Conservation (phyloP, 1,139 yeast genomes). For the Waltiozyma sp. region DNA sequence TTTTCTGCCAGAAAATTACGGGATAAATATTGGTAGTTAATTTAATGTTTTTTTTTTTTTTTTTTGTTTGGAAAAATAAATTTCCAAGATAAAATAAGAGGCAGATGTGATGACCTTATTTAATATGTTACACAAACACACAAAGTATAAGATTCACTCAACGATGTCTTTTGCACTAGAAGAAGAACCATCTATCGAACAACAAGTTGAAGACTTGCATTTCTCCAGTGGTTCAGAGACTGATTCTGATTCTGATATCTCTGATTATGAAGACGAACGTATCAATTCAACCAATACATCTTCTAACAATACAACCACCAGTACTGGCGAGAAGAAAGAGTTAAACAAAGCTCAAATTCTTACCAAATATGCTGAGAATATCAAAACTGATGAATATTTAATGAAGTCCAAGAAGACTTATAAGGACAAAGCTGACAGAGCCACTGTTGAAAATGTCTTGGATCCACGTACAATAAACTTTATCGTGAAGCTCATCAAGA, state of each 20-base stretch:
- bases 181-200: constrained; percentile 3
- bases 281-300: constrained; percentile 1
- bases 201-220: constrained; percentile 1
- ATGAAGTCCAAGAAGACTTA: constrained; percentile 47
- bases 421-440: constrained; percentile 83
- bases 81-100: too few relatives aligned
- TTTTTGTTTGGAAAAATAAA: too few relatives aligned
- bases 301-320: background rate
- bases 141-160: too few relatives aligned
- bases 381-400: constrained; percentile 45
- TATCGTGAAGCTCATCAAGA: constrained; percentile 67
- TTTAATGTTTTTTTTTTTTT: too few relatives aligned
- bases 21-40: too few relatives aligned
- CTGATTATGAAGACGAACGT: constrained; percentile 11
- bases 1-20: too few relatives aligned
- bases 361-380: constrained; percentile 49
- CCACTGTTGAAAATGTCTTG: constrained; percentile 92
- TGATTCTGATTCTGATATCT: constrained; percentile 5
- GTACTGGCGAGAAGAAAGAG: constrained; percentile 1
- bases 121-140: too few relatives aligned
- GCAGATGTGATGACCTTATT: too few relatives aligned
- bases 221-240: constrained; percentile 5
- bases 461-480: constrained; percentile 90
- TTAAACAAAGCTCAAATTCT: constrained; percentile 48
- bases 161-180: too few relatives aligned